Evolutionary conservation across 805 yeast species (phyloP), one percentile per base, ranked within the genome.

Genomic region (Debaryomyces prosopidis): DNA sequence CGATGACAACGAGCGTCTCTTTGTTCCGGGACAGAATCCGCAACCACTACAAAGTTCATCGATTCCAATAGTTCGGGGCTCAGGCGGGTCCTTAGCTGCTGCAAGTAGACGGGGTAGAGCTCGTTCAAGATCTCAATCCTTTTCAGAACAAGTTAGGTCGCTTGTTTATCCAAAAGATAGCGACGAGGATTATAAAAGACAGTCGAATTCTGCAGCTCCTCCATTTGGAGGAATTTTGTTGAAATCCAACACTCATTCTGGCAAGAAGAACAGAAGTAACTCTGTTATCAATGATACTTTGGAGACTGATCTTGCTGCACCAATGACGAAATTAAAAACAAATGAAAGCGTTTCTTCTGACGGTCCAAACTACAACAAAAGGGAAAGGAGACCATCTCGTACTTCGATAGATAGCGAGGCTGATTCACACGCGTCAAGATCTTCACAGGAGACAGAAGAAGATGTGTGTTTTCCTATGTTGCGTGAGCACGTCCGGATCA

Each of bases 401-500:
- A 51, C 70, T 5, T 57, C 77, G 11, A 64, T 69, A 34, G 89
- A 84, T 55, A 78, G 82, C 48, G 92, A 86, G 52, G 77, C 76
- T 16, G 85, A 80, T 54, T 85, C 91, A 1, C 87, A 81, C 54
- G 87, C 84, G 1, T 85, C 92, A 8, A 75, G 89, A 52, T 81
- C 84, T 15, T 84, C 91, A 3, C 96, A 88, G 55, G 97, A 90
- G 60, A 89, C 96, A 0, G 98, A 92, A 59, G 97, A 89, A 61
- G 98, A 92, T 77, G 99, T 92, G 37, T 92, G 98, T 73, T 91
- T 91, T 67, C 98, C 98, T 2, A 85, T 89, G 89, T 70, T 82
- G 40, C 83, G 87, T 3, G 85, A 85, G 48, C 76, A 72, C 49
- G 69, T 72, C 20, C 62, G 75, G 42, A 70, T 80, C 36, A 83